These are phyloP conservation scores for Fomitopsis betulina DNA, from an alignment of 1,284 basidiomycete species.

Conservation along the genomic window DNA sequence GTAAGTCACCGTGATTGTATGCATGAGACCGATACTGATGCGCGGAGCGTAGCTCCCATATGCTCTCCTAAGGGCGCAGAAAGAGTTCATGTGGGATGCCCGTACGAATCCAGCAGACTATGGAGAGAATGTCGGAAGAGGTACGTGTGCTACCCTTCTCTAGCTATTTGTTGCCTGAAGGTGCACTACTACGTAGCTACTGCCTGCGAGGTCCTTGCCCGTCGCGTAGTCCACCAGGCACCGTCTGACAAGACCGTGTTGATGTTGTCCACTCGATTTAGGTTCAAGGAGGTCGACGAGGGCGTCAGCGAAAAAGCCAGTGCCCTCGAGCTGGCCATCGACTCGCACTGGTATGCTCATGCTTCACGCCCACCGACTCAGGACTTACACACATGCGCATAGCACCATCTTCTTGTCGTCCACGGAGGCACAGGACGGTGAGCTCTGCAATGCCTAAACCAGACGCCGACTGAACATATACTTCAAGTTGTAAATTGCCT, in stretches of 20 bases:
- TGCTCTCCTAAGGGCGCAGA: slow-evolving; percentile 76
- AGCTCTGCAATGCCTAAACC: slow-evolving; percentile 11
- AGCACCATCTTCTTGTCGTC: slow-evolving; percentile 86
- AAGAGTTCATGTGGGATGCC: slow-evolving; percentile 75
- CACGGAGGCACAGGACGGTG: slow-evolving; percentile 80
- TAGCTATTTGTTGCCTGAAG: background rate
- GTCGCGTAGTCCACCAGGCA: slow-evolving; percentile 70
- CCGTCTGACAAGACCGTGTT: slow-evolving; percentile 58
- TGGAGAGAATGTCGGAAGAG: slow-evolving; percentile 80
- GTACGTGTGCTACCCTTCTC: slow-evolving; percentile 33
- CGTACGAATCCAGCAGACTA: slow-evolving; percentile 76
- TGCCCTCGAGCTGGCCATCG: slow-evolving; percentile 80
- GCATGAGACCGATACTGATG: background rate
- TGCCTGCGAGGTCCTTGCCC: slow-evolving; percentile 87
- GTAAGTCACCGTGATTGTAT: slow-evolving; percentile 37
- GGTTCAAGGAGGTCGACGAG: slow-evolving; percentile 71
- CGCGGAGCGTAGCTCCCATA: slow-evolving; percentile 56
- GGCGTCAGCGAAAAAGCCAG: slow-evolving; percentile 71
- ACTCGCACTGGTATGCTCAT: slow-evolving; percentile 66
- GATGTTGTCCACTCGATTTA: slow-evolving; percentile 78
- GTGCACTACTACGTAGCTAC: slow-evolving; percentile 39
- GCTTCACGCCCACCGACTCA: no score
- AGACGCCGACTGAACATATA: background rate
- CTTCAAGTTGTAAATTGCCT: slow-evolving; percentile 59
- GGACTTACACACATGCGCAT: background rate